Percentiles rank a stretch among this genome's conserved stretches.
Evolutionary conservation across 2,329 filamentous ascomycete species (phyloP).

Genomic region (Botrytis paeoniae): DNA sequence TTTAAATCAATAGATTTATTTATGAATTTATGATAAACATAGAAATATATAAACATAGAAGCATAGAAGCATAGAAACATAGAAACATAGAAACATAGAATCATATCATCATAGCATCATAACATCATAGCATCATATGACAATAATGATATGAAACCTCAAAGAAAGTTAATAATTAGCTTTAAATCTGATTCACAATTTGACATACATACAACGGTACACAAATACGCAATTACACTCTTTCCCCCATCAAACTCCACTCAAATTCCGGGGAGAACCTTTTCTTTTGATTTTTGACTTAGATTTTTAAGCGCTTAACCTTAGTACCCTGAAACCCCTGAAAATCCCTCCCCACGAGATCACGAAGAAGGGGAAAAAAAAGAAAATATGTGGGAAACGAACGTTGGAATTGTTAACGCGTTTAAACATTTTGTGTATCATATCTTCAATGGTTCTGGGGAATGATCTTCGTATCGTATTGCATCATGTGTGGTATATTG

Average conservation of each 20-base stretch:
- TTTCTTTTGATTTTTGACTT: background rate
- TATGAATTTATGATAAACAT: background rate
- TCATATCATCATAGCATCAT: too few species aligned
- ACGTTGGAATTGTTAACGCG: background rate
- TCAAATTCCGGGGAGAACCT: background rate
- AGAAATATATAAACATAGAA: background rate
- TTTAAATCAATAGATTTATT: background rate
- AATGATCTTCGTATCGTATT: background rate
- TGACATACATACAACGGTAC: background rate
- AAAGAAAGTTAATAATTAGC: background rate
- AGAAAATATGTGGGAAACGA: background rate
- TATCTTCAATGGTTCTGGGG: background rate
- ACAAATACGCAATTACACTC: background rate
- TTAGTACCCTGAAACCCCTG: background rate
- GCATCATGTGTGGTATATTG: background rate
- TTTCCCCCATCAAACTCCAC: background rate
- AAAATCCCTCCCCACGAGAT: background rate
- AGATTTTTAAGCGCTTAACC: background rate
- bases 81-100: too few species aligned
- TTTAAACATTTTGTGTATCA: too few species aligned
- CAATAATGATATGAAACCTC: background rate
- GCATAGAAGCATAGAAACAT: too few species aligned
- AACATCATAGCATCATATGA: too few species aligned
- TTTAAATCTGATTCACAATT: background rate
- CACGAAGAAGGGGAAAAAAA: background rate